Evolutionary conservation across 306 rosid genomes (phyloP), one percentile per base, ranked within the genome.

Genomic region (Purshia tridentata): DNA sequence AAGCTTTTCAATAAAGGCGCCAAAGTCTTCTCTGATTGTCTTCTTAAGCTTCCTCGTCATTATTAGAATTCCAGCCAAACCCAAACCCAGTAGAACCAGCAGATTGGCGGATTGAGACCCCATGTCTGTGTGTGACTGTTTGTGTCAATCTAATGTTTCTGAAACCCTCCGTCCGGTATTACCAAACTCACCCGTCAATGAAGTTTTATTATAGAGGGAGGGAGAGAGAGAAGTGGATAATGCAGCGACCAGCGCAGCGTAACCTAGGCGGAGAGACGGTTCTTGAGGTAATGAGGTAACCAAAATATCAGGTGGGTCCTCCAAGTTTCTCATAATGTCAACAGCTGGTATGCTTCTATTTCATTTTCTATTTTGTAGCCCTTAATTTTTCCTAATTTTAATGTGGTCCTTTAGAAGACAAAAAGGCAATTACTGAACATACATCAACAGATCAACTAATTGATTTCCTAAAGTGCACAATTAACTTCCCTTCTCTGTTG

Each of bases 11-110:
- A 92, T 44, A 52, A 95, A 92, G 72, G 99, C 99, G 23, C 99
- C 98, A 10, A 91, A 95, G 71, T 95, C 99, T 44, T 86, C 84
- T 77, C 80, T 87, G 16, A 88, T 76, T 0, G 79, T 45, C 73
- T 91, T 88, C 84, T 77, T 90, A 2, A 95, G 85, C 84, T 87
- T 95, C 77, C 88, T 87, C 10, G 88, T 88, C 72, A 92, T 41
- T 0, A 90, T 53, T 4, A 91, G 61, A 54, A 95, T 86, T 78
- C 99, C 99, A 11, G 99, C 99, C 79, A 95, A 69, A 35, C 99
- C 91, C 65, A 95, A 76, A 37, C 98, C 97, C 75, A 95, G 68
- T 11, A 91, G 57, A 2, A 95, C 99, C 96, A 96, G 92, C 13
- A 95, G 79, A 77, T 92, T 90, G 5, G 93, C 83, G 47, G 98